A percentile compares a stretch with the other conserved stretches of the same genome.
phyloP scores from a whole-genome alignment of 73 alveolate species.

The Tetrahymena thermophila region DNA sequence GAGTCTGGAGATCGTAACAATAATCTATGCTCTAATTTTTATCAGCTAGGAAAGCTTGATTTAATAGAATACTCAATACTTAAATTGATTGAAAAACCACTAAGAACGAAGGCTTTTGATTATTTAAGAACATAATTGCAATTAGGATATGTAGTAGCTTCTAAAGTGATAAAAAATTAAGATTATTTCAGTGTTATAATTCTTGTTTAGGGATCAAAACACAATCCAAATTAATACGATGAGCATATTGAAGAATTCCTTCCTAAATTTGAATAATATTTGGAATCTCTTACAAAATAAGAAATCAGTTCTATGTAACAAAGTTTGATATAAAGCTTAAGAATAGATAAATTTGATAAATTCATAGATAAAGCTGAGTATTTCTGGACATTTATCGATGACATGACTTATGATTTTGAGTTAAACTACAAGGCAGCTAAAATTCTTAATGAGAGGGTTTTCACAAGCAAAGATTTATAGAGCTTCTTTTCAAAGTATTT shows the following conservation, averaged over 20 bases:
- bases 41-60: neutral
- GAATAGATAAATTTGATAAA: neutral
- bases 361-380: neutral
- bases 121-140: neutral
- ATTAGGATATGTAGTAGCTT: neutral
- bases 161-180: neutral
- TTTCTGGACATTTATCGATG: neutral
- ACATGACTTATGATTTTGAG: neutral
- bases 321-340: neutral
- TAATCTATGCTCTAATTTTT: neutral
- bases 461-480: neutral
- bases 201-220: neutral
- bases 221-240: neutral
- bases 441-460: neutral
- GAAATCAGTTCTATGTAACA: neutral
- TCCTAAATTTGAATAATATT: neutral
- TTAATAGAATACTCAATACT: neutral
- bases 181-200: neutral
- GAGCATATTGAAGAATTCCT: neutral
- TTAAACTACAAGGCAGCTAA: neutral
- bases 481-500: neutral
- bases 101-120: neutral
- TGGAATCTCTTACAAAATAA: neutral
- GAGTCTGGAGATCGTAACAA: neutral
- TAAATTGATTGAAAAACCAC: neutral